Evolutionary conservation across 2,329 filamentous ascomycete species (phyloP), one percentile per base, ranked within the genome.

Genomic region (Albophoma yamanashiensis): DNA sequence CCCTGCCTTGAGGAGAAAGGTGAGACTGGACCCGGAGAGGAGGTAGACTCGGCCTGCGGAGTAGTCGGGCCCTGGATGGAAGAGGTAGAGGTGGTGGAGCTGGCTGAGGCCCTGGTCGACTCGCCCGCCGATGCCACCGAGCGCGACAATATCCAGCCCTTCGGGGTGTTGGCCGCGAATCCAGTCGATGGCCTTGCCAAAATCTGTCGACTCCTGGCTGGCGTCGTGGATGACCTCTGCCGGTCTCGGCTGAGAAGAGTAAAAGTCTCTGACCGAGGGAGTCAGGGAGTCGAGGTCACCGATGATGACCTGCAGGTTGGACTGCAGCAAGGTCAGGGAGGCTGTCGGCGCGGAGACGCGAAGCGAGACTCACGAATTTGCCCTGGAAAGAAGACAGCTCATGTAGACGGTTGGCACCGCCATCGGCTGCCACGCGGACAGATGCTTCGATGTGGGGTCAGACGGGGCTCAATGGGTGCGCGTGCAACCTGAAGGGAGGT

Each of bases 81-180:
- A 86, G 56, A 83, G 73, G 66, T 85, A 92, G 55, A 97, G 80
- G 70, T 97, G 90, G 71, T 96, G 91, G 58, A 99, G 81, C 67
- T 96, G 87, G 60, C 91, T 92, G 56, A 99, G 81, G 1, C 89
- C 93, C 71, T 99, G 94, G 73, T 99, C 94, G 20, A 97, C 89
- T 38, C 94, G 86, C 8, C 94, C 94, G 52, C 91, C 91, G 0
- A 97, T 81, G 2, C 92, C 91, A 47, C 93, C 92, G 8, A 97
- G 76, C 43, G 89, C 86, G 15, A 96, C 79, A n/a, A 96, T 85
- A 68, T 93, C 82, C 57, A 81, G 70, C 1, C 68, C 64, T 27
- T 63, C 38, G 6, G 74, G 61, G 50, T 71, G 62, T 36, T 71
- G 66, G 3, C 67, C 66, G 56, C 81, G 81, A 63, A 86, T 80